These are phyloP conservation scores for Cyberlindnera saturnus DNA, from an alignment of 805 yeast genomes.

Conservation along the genomic window DNA sequence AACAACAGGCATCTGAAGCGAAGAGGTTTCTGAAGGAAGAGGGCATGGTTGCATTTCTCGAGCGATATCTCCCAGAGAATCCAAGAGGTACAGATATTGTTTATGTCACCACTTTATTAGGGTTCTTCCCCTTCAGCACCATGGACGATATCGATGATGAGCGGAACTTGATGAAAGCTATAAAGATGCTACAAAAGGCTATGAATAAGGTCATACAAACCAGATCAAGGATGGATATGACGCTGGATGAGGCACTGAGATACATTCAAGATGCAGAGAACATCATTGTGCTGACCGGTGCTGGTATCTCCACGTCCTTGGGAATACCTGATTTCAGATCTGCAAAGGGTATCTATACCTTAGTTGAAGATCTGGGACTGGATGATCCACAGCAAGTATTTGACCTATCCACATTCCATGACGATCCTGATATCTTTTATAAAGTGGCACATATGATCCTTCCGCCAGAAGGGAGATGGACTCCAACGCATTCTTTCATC, in stretches of 20 bases:
- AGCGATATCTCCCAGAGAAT: slow-evolving; percentile 52
- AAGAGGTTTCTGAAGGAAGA: slow-evolving; percentile 48
- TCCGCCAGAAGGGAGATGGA: slow-evolving; percentile 61
- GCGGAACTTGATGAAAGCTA: slow-evolving; percentile 38
- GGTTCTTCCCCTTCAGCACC: slow-evolving; percentile 36
- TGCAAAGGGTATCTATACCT: slow-evolving; percentile 75
- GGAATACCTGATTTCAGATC: slow-evolving; percentile 94
- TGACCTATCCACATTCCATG: slow-evolving; percentile 61
- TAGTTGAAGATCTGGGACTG: slow-evolving; percentile 59
- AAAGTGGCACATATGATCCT: slow-evolving; percentile 81
- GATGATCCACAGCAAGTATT: slow-evolving; percentile 90
- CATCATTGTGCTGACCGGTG: slow-evolving; percentile 79
- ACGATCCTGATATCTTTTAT: slow-evolving; percentile 76
- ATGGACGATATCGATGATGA: slow-evolving; percentile 35
- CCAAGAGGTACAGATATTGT: slow-evolving; percentile 55
- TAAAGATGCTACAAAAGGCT: slow-evolving; percentile 53
- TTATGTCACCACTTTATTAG: slow-evolving; percentile 53
- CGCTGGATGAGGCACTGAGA: slow-evolving; percentile 52
- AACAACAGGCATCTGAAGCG: slow-evolving; percentile 39
- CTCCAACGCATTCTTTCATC: slow-evolving; percentile 81
- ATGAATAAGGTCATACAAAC: slow-evolving; percentile 55
- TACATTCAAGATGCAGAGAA: slow-evolving; percentile 50
- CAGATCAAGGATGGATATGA: slow-evolving; percentile 51
- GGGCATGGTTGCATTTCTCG: slow-evolving; percentile 58
- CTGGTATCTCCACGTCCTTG: slow-evolving; percentile 84